Base-by-base conservation (phyloP, 2,329 filamentous ascomycete species). In the Rhynchosporium secalis region DNA sequence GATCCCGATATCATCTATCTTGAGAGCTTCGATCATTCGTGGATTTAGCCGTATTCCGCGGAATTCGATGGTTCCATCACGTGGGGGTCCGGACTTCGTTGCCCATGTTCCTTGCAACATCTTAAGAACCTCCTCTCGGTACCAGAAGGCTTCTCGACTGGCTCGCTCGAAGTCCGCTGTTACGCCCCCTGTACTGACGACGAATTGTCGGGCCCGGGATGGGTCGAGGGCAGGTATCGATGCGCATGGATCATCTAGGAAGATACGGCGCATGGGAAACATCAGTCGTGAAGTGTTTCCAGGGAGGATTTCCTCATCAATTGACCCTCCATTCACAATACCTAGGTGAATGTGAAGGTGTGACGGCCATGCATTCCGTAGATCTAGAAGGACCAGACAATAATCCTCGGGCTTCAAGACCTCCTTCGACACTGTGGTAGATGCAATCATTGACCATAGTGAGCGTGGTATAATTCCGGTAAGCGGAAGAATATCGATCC, bases 351-450 rank as follows among this genome's bases (percentile, higher is more conserved):
- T 82, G 6, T 83, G 80, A 71, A 97, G 84, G 55, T 88, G 87
- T 71, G 86, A 91, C 2, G 92, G 92, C 93, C 93, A 97, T 0
- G 90, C 87, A 72, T 98, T 98, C 61, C 92, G 87, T 33, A 97
- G 79, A 75, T 97, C 94, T 56, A 97, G 79, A 1, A 95, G 79
- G 2, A 96, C 77, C 43, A 96, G 80, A 71, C 92, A 96, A 71
- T 91, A 87, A 46, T 91, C 85, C 58, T 85, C 85, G 48, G 81
- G 72, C 43, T 76, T 74, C 13, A 80, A 77, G 47, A 68, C 62
- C 26, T 66, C 49, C 2, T 60, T 52, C 6, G 65, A 66, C 4
- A 72, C 65, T 5, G 68, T 69, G 0, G 72, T 70, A 2, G 74
- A 71, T 28, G 75, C 43, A 26, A 52, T 5, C 10, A 36, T 74